Percentiles rank a stretch among this genome's conserved stretches.
Conservation (phyloP, 2,329 filamentous ascomycete genomes). For the Zopfia rhizophila region DNA sequence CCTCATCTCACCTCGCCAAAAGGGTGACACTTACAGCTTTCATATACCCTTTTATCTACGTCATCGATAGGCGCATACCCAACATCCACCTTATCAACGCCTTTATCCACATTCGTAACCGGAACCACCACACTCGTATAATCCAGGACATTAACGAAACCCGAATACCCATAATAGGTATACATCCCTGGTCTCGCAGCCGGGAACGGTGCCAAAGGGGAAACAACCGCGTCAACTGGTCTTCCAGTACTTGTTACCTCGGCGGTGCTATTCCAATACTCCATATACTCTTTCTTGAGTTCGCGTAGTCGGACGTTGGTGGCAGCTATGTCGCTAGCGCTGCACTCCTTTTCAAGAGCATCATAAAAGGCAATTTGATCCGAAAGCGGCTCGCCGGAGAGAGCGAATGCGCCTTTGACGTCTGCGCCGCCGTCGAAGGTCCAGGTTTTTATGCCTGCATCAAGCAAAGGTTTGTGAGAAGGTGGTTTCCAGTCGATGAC, state of each 20-base stretch:
- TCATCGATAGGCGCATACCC: conserved; percentile 39
- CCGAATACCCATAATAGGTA: conserved; percentile 46
- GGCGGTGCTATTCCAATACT: conserved; percentile 51
- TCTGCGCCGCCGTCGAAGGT: conserved; percentile 45
- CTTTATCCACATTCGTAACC: conserved; percentile 44
- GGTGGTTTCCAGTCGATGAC: conserved; percentile 41
- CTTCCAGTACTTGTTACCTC: conserved; percentile 37
- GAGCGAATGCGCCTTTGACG: conserved; percentile 40
- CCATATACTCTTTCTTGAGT: conserved; percentile 47
- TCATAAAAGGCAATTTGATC: conserved; percentile 36
- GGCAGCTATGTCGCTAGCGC: conserved; percentile 43
- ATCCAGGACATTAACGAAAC: conserved; percentile 43
- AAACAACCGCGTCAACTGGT: conserved; percentile 51
- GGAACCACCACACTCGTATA: conserved; percentile 48
- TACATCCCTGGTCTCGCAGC: conserved; percentile 43
- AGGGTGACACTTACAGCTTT: conserved; percentile 38
- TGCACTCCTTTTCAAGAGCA: conserved; percentile 29
- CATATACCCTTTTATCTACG: conserved; percentile 35
- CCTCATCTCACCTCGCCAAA: conserved; percentile 1
- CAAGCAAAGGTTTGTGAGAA: conserved; percentile 31
- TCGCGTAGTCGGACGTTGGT: conserved; percentile 42
- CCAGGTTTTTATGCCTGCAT: conserved; percentile 38
- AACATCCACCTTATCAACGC: conserved; percentile 35
- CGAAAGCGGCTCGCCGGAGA: conserved; percentile 45
- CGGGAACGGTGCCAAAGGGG: conserved; percentile 50